Conservation (phyloP, 2,329 filamentous ascomycete species). For the Chaetomiaceae sp. region DNA sequence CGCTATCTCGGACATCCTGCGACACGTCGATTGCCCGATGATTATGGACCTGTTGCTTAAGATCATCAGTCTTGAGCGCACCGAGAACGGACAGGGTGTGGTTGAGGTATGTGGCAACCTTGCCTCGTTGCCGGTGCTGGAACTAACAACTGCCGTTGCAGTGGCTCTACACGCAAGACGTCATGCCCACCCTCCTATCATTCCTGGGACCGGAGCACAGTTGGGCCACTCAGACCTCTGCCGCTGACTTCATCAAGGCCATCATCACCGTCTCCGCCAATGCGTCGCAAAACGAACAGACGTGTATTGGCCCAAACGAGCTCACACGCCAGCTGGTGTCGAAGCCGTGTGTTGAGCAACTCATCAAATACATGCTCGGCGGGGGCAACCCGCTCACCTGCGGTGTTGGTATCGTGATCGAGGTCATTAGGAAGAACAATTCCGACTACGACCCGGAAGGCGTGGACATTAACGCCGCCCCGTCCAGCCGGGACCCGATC, state of each 20-base stretch:
- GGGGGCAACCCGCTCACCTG: slow-evolving; percentile 94
- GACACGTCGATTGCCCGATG: slow-evolving; percentile 95
- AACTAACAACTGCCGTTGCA: slow-evolving; percentile 33
- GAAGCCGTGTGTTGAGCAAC: slow-evolving; percentile 70
- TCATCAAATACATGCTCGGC: slow-evolving; percentile 88
- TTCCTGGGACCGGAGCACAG: slow-evolving; percentile 82
- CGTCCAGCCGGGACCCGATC: slow-evolving; percentile 86
- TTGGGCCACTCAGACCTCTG: slow-evolving; percentile 90
- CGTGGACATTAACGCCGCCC: slow-evolving; percentile 70
- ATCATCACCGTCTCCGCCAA: slow-evolving; percentile 99
- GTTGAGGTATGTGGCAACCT: slow-evolving; percentile 68
- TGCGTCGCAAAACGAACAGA: slow-evolving; percentile 94
- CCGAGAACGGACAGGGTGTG: slow-evolving; percentile 84
- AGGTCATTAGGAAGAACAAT: slow-evolving; percentile 98
- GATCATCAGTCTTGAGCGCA: slow-evolving; percentile 93
- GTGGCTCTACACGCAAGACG: slow-evolving; percentile 88
- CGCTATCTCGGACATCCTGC: slow-evolving; percentile 78
- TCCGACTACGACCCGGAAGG: slow-evolving; percentile 96
- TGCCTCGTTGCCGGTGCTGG: not conserved
- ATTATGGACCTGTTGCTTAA: slow-evolving; percentile 96
- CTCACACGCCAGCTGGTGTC: slow-evolving; percentile 93
- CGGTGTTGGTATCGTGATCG: slow-evolving; percentile 94
- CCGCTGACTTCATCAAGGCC: slow-evolving; percentile 95
- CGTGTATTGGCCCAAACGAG: slow-evolving; percentile 97
- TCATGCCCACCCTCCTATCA: slow-evolving; percentile 81